Evolutionary conservation across 306 rosid genomes (phyloP).

Genomic region (Aeschynomene evenia): DNA sequence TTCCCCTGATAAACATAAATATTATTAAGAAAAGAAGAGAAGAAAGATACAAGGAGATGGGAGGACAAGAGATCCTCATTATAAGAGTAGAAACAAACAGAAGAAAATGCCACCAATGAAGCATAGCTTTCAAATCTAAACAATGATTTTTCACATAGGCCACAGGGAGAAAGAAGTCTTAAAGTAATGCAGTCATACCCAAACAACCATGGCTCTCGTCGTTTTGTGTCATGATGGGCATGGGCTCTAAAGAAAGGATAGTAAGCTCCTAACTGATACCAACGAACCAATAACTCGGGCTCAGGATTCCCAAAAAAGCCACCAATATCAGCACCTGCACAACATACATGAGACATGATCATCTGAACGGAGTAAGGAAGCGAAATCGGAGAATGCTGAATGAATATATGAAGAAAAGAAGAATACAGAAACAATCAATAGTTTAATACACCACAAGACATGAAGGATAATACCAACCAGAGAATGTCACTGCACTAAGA

Average conservation of each 20-base stretch:
- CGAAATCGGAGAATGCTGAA: constrained; percentile 12
- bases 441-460: neutral
- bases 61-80: no score
- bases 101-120: no score
- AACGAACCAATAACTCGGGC: constrained; percentile 84
- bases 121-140: no score
- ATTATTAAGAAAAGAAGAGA: no score
- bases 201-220: constrained; percentile 98
- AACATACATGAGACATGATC: constrained; percentile 29
- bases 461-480: constrained; percentile 54
- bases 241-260: constrained; percentile 95
- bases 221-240: constrained; percentile 96
- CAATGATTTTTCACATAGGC: neutral
- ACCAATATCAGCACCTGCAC: constrained; percentile 95
- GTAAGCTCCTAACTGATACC: constrained; percentile 94
- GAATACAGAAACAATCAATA: constrained; percentile 3
- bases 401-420: neutral
- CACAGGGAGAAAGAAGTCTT: constrained; percentile 4
- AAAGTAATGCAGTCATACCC: constrained; percentile 64
- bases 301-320: constrained; percentile 98
- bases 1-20: no score
- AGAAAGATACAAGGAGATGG: neutral
- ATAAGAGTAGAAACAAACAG: no score
- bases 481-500: constrained; percentile 71
- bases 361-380: neutral